Percentiles rank a stretch among this genome's conserved stretches.
phyloP scores from a whole-genome alignment of 441 rosid genomes.

The Pelargonium fulgidum region DNA sequence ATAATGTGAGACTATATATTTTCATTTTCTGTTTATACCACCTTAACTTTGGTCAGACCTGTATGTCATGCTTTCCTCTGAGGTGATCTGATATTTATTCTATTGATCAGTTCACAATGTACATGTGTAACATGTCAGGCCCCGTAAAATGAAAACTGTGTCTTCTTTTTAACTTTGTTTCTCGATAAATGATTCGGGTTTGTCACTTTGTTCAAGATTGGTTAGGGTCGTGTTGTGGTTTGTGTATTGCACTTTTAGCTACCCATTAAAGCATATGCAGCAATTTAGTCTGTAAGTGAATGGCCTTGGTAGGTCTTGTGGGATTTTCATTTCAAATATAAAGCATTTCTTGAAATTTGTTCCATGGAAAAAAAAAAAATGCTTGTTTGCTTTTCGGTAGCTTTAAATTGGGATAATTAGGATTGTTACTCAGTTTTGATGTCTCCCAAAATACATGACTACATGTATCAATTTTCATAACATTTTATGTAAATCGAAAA shows the following conservation, averaged over 20 bases:
- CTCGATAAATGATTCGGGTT: neutral
- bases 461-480: too few relatives aligned
- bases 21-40: constrained; percentile 13
- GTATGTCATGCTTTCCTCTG: constrained; percentile 14
- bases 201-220: too few relatives aligned
- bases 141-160: constrained; percentile 20
- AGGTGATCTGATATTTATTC: constrained; percentile 19
- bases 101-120: constrained; percentile 28
- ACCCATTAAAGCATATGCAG: too few relatives aligned
- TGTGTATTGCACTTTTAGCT: too few relatives aligned
- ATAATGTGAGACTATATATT: constrained; percentile 12
- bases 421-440: too few relatives aligned
- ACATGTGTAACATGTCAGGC: constrained; percentile 20
- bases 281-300: neutral
- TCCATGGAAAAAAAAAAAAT: too few relatives aligned
- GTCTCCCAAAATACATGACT: too few relatives aligned
- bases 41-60: constrained; percentile 8
- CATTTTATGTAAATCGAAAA: too few relatives aligned
- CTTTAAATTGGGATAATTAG: too few relatives aligned
- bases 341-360: too few relatives aligned
- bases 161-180: constrained; percentile 15
- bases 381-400: too few relatives aligned
- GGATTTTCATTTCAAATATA: neutral
- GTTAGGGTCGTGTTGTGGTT: too few relatives aligned
- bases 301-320: neutral